These are phyloP conservation scores for Komagataea norvegica DNA, from an alignment of 1,139 yeast genomes.

Conservation along the genomic window DNA sequence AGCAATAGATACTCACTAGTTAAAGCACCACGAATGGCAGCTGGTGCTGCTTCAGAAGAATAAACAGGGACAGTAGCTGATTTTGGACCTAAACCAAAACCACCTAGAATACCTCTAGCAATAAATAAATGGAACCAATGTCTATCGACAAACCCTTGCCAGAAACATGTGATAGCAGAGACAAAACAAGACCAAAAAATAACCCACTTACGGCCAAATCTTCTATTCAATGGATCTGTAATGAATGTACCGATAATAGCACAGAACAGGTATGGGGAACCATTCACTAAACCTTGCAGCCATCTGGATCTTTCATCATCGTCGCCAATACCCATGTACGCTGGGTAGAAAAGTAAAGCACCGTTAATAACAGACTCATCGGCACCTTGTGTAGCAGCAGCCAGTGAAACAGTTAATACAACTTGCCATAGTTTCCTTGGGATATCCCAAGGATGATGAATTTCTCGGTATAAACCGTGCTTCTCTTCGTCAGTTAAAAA, in stretches of 20 bases:
- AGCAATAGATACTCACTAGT: conserved; percentile 35
- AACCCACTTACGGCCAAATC: conserved; percentile 68
- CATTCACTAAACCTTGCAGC: conserved; percentile 70
- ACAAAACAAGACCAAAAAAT: conserved; percentile 62
- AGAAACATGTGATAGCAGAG: conserved; percentile 64
- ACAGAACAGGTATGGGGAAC: conserved; percentile 79
- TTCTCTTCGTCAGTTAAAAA: conserved; percentile 58
- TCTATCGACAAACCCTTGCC: conserved; percentile 67
- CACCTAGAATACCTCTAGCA: conserved; percentile 66
- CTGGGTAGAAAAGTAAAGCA: conserved; percentile 69
- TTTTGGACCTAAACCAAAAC: conserved; percentile 72
- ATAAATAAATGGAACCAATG: conserved; percentile 71
- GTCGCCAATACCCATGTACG: conserved; percentile 46
- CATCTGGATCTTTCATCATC: conserved; percentile 52
- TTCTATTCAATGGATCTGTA: conserved; percentile 61
- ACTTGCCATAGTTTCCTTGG: conserved; percentile 59
- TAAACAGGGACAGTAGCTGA: conserved; percentile 80
- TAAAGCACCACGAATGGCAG: conserved; percentile 69
- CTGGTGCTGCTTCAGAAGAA: conserved; percentile 78
- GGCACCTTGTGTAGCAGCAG: conserved; percentile 92
- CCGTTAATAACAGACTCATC: conserved; percentile 87
- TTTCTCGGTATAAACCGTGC: conserved; percentile 44
- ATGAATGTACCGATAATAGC: conserved; percentile 69
- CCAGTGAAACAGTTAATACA: conserved; percentile 73
- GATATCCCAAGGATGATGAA: conserved; percentile 47